Conservation (phyloP, 441 rosid genomes). For the Jatropha multifida region DNA sequence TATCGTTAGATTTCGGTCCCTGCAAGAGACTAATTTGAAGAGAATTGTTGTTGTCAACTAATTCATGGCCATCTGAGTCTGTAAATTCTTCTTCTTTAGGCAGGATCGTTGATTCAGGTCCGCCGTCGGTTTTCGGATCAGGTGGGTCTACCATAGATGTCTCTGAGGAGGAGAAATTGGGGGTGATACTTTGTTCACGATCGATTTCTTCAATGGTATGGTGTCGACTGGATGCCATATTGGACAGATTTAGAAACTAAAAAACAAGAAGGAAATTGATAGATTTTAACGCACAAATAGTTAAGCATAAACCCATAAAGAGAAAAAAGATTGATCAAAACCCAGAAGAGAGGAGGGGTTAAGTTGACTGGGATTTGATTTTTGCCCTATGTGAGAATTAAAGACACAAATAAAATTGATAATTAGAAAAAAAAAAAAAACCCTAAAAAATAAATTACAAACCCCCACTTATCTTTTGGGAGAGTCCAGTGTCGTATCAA, state of each 20-base stretch:
- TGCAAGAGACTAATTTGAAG: conserved; percentile 27
- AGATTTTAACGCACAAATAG: not conserved
- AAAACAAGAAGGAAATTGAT: not conserved
- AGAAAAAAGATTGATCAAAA: not conserved
- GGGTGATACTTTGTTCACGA: conserved; percentile 23
- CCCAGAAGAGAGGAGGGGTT: not conserved
- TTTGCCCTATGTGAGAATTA: not conserved
- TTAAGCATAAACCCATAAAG: not conserved
- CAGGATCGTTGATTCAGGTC: conserved; percentile 18
- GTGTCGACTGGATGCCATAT: conserved; percentile 34
- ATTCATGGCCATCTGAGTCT: conserved; percentile 32
- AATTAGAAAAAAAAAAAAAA: not conserved
- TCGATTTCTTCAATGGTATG: conserved; percentile 40
- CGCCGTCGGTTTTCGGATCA: not conserved
- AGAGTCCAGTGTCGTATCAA: too few species aligned
- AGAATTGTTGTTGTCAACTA: conserved; percentile 9
- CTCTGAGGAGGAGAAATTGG: conserved; percentile 25
- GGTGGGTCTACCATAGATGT: conserved; percentile 31
- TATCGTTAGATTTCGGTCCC: conserved; percentile 13
- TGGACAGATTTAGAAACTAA: not conserved
- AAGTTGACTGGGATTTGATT: not conserved
- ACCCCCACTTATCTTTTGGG: too few species aligned
- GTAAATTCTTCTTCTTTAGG: conserved; percentile 42
- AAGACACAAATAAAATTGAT: not conserved
- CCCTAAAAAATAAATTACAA: not conserved